phyloP scores from a whole-genome alignment of 139 green algal genomes.

The Edaphochlamys debaryana region DNA sequence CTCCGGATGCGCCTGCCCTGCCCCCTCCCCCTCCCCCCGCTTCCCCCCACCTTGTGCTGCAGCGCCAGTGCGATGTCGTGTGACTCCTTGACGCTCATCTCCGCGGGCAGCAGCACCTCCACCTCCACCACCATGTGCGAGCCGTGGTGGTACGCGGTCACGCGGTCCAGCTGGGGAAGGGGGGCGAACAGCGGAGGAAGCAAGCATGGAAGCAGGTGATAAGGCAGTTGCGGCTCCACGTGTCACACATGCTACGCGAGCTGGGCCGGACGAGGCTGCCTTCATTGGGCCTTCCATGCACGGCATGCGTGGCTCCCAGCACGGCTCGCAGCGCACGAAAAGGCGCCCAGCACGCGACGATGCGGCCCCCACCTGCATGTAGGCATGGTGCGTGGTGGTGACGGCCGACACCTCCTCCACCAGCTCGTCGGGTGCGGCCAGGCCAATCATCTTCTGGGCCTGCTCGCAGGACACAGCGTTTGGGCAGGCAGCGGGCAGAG shows the following conservation, averaged over 20 bases:
- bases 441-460: constrained; percentile 77
- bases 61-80: constrained; percentile 79
- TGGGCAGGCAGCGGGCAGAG: too few species aligned
- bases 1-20: too few species aligned
- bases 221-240: too few species aligned
- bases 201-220: too few species aligned
- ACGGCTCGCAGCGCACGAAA: too few species aligned
- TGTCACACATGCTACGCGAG: too few species aligned
- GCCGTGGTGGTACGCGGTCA: constrained; percentile 48
- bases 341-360: too few species aligned
- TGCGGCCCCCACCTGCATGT: not conserved
- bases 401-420: constrained; percentile 16
- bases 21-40: not conserved
- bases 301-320: too few species aligned
- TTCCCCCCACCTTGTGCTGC: constrained; percentile 75
- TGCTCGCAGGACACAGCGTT: constrained; percentile 5
- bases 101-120: constrained; percentile 72
- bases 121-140: constrained; percentile 77
- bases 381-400: not conserved
- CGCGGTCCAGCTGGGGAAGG: not conserved
- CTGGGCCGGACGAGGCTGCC: too few species aligned
- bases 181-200: too few species aligned
- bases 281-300: too few species aligned
- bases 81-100: constrained; percentile 65
- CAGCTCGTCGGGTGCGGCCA: constrained; percentile 61